phyloP scores from a whole-genome alignment of 2,329 filamentous ascomycete genomes.

The Mycosphaerella arachidis region DNA sequence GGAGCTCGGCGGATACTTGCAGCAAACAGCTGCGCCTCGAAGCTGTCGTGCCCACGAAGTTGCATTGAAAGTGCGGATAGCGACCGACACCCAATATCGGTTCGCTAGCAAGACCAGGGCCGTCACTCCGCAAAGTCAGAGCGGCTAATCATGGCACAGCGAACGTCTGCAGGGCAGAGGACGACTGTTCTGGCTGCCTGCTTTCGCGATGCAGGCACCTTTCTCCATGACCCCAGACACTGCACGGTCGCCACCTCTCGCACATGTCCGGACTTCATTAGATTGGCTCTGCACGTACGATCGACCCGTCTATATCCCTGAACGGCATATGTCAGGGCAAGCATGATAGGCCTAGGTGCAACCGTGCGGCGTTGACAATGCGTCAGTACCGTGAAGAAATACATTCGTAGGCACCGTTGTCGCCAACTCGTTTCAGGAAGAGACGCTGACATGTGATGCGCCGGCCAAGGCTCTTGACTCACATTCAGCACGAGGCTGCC shows the following conservation, averaged over 20 bases:
- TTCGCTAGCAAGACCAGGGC: background rate
- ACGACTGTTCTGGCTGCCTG: background rate
- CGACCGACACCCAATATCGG: background rate
- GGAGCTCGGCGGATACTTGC: background rate
- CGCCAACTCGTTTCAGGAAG: background rate
- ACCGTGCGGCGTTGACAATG: background rate
- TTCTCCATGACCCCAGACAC: background rate
- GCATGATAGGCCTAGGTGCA: background rate
- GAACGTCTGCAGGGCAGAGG: background rate
- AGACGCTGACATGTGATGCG: background rate
- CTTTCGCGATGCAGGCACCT: background rate
- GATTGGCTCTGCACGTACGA: background rate
- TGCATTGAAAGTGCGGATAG: background rate
- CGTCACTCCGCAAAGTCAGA: background rate
- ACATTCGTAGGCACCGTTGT: background rate
- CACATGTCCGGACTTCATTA: background rate
- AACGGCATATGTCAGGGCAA: background rate
- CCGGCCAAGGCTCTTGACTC: background rate
- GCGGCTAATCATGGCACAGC: background rate
- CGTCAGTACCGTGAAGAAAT: background rate
- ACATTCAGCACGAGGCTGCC: background rate
- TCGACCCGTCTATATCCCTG: background rate
- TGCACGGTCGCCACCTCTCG: background rate
- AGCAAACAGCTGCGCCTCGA: background rate
- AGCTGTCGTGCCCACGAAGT: background rate